These are phyloP conservation scores for Neocucurbitaria cava DNA, from an alignment of 2,329 filamentous ascomycete species.

Conservation along the genomic window DNA sequence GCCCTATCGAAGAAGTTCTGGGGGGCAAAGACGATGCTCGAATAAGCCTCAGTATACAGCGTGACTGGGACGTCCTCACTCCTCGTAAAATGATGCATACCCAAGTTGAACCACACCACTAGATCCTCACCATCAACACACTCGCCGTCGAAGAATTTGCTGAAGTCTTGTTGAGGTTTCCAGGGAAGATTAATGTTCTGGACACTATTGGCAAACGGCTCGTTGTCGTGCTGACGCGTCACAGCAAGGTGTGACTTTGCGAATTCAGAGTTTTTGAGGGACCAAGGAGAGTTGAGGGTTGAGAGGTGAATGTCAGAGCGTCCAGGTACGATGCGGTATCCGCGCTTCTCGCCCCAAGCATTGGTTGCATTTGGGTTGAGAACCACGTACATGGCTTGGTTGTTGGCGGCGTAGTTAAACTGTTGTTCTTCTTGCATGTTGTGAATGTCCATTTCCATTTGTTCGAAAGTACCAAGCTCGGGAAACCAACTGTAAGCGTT, in stretches of 20 bases:
- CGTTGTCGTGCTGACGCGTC: slow-evolving; percentile 55
- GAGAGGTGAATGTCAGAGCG: slow-evolving; percentile 42
- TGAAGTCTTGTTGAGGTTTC: slow-evolving; percentile 58
- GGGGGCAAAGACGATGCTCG: slow-evolving; percentile 3
- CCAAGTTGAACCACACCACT: slow-evolving; percentile 60
- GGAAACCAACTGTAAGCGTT: slow-evolving; percentile 38
- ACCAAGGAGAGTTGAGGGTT: slow-evolving; percentile 9
- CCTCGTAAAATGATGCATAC: slow-evolving; percentile 51
- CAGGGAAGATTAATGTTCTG: slow-evolving; percentile 48
- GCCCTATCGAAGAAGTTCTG: slow-evolving; percentile 6
- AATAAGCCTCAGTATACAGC: slow-evolving; percentile 4
- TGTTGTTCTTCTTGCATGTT: slow-evolving; percentile 52
- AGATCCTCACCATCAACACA: slow-evolving; percentile 49
- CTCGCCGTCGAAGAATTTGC: slow-evolving; percentile 59
- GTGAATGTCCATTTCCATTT: slow-evolving; percentile 36
- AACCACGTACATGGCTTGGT: slow-evolving; percentile 58
- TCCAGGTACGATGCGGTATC: slow-evolving; percentile 55
- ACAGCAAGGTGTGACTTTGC: slow-evolving; percentile 46
- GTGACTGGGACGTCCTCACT: slow-evolving; percentile 1
- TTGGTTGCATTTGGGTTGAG: slow-evolving; percentile 60
- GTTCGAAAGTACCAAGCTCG: slow-evolving; percentile 40
- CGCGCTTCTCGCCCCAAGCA: slow-evolving; percentile 59
- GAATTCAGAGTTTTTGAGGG: slow-evolving; percentile 34
- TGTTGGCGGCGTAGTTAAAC: slow-evolving; percentile 57
- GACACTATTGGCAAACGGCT: slow-evolving; percentile 48